Evolutionary conservation across 371 early-diverging fungal species (phyloP).

Genomic region (Lichtheimia corymbifera): DNA sequence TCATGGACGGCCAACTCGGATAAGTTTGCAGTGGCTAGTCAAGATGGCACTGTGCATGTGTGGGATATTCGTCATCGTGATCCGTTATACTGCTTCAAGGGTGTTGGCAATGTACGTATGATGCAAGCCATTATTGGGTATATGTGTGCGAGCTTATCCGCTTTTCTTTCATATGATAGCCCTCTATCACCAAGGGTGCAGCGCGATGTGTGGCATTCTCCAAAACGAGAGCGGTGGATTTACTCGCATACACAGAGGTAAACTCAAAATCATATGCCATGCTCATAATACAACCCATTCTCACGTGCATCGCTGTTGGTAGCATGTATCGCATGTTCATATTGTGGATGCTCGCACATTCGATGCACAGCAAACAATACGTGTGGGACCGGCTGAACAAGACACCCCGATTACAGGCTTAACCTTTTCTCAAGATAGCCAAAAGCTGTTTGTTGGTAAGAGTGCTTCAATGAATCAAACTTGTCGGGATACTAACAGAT

Average conservation of each 20-base stretch:
- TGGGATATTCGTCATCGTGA: slow-evolving; percentile 56
- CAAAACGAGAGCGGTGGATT: slow-evolving; percentile 77
- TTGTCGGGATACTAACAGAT: no score
- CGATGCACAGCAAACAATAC: slow-evolving; percentile 65
- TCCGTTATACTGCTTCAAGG: slow-evolving; percentile 47
- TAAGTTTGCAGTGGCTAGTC: slow-evolving; percentile 78
- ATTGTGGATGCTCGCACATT: slow-evolving; percentile 88
- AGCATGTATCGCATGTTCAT: slow-evolving; percentile 83
- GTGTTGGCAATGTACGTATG: slow-evolving; percentile 15
- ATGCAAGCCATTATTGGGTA: background rate
- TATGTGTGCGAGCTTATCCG: background rate
- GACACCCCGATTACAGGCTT: slow-evolving; percentile 86
- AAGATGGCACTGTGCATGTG: slow-evolving; percentile 83
- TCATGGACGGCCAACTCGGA: slow-evolving; percentile 77
- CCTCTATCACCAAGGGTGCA: slow-evolving; percentile 77
- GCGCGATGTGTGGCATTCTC: slow-evolving; percentile 85
- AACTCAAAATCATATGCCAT: background rate
- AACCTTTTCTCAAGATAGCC: slow-evolving; percentile 75
- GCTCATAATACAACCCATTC: no score
- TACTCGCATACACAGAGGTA: slow-evolving; percentile 82
- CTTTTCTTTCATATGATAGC: slow-evolving; percentile 17
- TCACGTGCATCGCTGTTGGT: background rate
- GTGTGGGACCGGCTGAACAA: slow-evolving; percentile 48
- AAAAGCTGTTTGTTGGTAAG: slow-evolving; percentile 79
- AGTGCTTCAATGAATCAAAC: slow-evolving; percentile 1